Percentiles rank a stretch among this genome's conserved stretches.
These are phyloP conservation scores for Candida peoriensis DNA, from an alignment of 805 yeast genomes.

Conservation along the genomic window DNA sequence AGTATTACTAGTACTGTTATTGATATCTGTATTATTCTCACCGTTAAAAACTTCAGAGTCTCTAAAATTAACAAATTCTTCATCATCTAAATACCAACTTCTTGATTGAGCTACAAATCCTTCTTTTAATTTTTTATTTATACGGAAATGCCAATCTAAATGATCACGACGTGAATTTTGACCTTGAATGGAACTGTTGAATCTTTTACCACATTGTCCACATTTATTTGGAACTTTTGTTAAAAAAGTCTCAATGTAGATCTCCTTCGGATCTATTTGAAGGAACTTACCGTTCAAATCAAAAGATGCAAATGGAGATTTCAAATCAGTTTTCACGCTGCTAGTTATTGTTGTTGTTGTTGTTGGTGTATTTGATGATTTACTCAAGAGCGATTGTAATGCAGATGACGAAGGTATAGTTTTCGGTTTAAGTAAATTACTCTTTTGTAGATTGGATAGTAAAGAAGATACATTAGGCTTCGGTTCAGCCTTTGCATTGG, in stretches of 20 bases:
- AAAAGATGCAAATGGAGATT: slow-evolving; percentile 16
- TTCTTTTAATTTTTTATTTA: slow-evolving; percentile 68
- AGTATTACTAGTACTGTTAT: slow-evolving; percentile 5
- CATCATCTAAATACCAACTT: slow-evolving; percentile 73
- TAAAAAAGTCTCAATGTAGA: slow-evolving; percentile 13
- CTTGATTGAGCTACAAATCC: slow-evolving; percentile 60
- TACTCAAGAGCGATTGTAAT: slow-evolving; percentile 7
- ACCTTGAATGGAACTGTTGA: slow-evolving; percentile 56
- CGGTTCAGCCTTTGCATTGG: slow-evolving; percentile 1
- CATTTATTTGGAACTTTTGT: slow-evolving; percentile 66
- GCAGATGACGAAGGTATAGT: slow-evolving; percentile 7
- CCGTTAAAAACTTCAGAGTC: slow-evolving; percentile 48
- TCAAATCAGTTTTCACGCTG: background rate
- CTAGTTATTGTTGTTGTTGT: slow-evolving; percentile 1
- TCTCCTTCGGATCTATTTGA: slow-evolving; percentile 41
- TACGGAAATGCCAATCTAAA: slow-evolving; percentile 94
- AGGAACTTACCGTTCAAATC: slow-evolving; percentile 26
- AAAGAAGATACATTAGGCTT: slow-evolving; percentile 15
- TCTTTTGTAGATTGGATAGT: slow-evolving; percentile 14
- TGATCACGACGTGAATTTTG: slow-evolving; percentile 54
- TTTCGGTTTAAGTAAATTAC: slow-evolving; percentile 18
- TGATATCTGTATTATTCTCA: slow-evolving; percentile 9
- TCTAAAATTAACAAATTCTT: slow-evolving; percentile 67
- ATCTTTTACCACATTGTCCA: slow-evolving; percentile 85
- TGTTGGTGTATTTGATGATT: slow-evolving; percentile 1